These are phyloP conservation scores for Coemansia sp. DNA, from an alignment of 192 early-diverging fungal species.

Conservation along the genomic window DNA sequence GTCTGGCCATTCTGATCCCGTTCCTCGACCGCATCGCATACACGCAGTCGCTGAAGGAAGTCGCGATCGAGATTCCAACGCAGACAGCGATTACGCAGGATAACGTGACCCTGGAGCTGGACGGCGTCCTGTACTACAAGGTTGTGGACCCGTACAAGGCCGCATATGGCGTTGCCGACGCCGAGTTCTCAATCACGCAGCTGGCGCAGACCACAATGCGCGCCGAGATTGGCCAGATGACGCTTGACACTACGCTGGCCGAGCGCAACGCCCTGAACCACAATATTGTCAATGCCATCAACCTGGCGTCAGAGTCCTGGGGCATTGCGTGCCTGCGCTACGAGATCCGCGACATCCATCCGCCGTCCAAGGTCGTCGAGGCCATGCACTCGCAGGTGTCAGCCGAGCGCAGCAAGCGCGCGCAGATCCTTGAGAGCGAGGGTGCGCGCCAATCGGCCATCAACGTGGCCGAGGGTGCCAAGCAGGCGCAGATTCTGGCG, in stretches of 20 bases:
- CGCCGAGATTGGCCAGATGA: slow-evolving; percentile 98
- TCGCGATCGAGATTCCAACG: slow-evolving; percentile 85
- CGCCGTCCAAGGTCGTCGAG: slow-evolving; percentile 88
- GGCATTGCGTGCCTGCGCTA: slow-evolving; percentile 94
- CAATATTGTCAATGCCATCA: slow-evolving; percentile 94
- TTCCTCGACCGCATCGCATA: slow-evolving; percentile 85
- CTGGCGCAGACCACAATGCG: slow-evolving; percentile 99
- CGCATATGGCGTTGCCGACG: slow-evolving; percentile 91
- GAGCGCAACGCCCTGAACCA: slow-evolving; percentile 89
- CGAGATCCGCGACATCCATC: slow-evolving; percentile 95
- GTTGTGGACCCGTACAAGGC: slow-evolving; percentile 91
- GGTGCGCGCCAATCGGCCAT: slow-evolving; percentile 88
- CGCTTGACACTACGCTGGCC: slow-evolving; percentile 89
- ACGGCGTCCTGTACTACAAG: slow-evolving; percentile 95
- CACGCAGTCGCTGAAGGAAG: slow-evolving; percentile 93
- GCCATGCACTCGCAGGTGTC: slow-evolving; percentile 98
- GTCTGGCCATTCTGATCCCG: slow-evolving; percentile 85
- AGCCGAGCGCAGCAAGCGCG: slow-evolving; percentile 92
- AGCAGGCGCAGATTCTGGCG: slow-evolving; percentile 86
- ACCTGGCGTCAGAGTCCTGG: slow-evolving; percentile 89
- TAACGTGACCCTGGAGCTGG: slow-evolving; percentile 92
- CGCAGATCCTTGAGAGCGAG: slow-evolving; percentile 87
- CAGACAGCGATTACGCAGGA: slow-evolving; percentile 94
- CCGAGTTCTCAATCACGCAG: slow-evolving; percentile 92
- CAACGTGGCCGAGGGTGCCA: slow-evolving; percentile 93